These are phyloP conservation scores for Fusarium pseudoanthophilum DNA, from an alignment of 2,329 filamentous ascomycete species.

Conservation along the genomic window DNA sequence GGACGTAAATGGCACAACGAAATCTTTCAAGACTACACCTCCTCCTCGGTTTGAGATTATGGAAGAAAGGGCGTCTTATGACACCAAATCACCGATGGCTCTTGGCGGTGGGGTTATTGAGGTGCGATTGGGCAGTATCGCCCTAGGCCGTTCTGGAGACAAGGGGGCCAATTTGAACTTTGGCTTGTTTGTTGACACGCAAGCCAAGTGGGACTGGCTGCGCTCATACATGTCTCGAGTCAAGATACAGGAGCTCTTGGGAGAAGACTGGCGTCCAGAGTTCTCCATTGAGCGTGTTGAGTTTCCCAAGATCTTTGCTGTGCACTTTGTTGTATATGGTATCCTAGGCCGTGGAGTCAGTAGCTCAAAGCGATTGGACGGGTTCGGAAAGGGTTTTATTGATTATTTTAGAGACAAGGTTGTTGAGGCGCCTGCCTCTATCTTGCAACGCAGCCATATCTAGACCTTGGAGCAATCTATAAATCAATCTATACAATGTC, in stretches of 20 bases:
- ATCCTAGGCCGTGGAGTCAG: background rate
- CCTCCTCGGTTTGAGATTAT: background rate
- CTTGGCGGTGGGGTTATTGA: background rate
- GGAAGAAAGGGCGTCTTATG: background rate
- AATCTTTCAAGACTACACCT: background rate
- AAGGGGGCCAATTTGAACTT: background rate
- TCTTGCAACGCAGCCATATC: background rate
- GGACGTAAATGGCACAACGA: background rate
- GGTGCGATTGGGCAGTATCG: background rate
- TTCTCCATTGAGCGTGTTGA: background rate
- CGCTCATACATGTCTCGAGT: background rate
- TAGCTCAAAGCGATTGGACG: background rate
- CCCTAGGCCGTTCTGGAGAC: background rate
- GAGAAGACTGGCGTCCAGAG: background rate
- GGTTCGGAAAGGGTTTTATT: background rate
- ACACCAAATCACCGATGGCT: background rate
- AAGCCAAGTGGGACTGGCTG: background rate
- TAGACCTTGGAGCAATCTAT: background rate
- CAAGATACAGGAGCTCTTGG: background rate
- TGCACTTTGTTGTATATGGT: background rate
- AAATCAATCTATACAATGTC: background rate
- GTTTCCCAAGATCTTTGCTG: background rate
- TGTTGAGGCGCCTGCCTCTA: background rate
- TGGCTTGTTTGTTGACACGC: background rate
- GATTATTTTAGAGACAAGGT: background rate